These are phyloP conservation scores for Citrus medica DNA, from an alignment of 345 rosid genomes.

Conservation along the genomic window DNA sequence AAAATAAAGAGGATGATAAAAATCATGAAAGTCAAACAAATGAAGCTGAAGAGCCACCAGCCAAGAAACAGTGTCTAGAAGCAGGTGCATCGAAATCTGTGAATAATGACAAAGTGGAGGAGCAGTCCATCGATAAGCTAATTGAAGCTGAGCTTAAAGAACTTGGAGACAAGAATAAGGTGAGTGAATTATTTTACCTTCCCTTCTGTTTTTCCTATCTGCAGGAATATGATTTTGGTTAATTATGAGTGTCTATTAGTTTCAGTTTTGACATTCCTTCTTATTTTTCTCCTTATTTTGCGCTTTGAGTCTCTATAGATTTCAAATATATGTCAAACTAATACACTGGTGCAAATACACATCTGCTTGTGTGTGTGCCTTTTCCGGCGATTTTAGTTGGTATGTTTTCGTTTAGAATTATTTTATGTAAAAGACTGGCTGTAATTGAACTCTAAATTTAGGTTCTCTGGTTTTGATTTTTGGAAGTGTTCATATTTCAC, in stretches of 20 bases:
- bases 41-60: conserved; percentile 51
- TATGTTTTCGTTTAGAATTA: neutral
- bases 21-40: conserved; percentile 30
- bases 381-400: neutral
- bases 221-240: neutral
- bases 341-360: neutral
- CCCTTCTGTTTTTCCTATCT: neutral
- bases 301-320: neutral
- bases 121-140: conserved; percentile 82
- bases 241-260: neutral
- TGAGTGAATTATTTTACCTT: conserved; percentile 10
- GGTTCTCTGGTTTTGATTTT: neutral
- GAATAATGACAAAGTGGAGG: conserved; percentile 31
- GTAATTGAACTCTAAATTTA: neutral
- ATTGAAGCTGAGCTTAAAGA: conserved; percentile 91
- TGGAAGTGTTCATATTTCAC: neutral
- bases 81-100: conserved; percentile 28
- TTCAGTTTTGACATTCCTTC: neutral
- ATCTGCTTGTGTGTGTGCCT: neutral
- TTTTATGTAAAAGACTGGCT: neutral
- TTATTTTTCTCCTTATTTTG: neutral
- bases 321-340: neutral
- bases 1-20: conserved; percentile 24
- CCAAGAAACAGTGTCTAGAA: conserved; percentile 63
- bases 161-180: conserved; percentile 95